Conservation (phyloP, 441 rosid species). For the Jatropha podagrica region DNA sequence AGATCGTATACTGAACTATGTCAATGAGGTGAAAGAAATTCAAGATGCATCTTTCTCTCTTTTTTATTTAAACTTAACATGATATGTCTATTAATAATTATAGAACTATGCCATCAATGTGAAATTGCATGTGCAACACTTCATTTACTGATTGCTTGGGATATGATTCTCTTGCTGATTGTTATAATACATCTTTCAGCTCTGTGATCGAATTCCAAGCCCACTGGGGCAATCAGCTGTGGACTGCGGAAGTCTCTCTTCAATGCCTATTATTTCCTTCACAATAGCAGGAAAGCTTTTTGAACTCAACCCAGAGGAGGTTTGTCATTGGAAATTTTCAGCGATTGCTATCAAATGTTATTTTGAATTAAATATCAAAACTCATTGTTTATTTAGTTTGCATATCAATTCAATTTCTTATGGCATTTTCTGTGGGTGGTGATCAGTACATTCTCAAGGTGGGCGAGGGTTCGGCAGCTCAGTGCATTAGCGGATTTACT, state of each 20-base stretch:
- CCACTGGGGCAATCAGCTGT: constrained; percentile 74
- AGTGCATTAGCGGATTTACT: constrained; percentile 80
- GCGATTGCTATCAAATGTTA: not conserved
- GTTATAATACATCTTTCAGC: constrained; percentile 33
- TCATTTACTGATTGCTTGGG: not conserved
- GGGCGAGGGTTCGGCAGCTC: constrained; percentile 62
- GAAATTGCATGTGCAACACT: not conserved
- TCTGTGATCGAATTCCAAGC: constrained; percentile 72
- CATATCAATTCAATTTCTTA: not conserved
- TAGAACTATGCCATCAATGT: not conserved
- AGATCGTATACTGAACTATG: constrained; percentile 50
- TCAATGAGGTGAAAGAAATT: constrained; percentile 46
- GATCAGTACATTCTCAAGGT: constrained; percentile 71
- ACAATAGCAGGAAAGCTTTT: constrained; percentile 62
- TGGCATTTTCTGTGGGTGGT: constrained; percentile 15
- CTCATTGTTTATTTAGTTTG: not conserved
- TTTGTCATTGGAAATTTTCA: constrained; percentile 20
- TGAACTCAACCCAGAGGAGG: constrained; percentile 65
- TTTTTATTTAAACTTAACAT: too few relatives aligned
- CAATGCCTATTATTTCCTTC: constrained; percentile 69
- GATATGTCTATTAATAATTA: too few relatives aligned
- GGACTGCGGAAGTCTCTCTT: constrained; percentile 54
- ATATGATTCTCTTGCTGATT: not conserved
- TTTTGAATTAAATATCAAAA: too few relatives aligned
- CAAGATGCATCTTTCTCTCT: not conserved